phyloP scores from a whole-genome alignment of 192 early-diverging fungal genomes.

The Diversispora eburnea region DNA sequence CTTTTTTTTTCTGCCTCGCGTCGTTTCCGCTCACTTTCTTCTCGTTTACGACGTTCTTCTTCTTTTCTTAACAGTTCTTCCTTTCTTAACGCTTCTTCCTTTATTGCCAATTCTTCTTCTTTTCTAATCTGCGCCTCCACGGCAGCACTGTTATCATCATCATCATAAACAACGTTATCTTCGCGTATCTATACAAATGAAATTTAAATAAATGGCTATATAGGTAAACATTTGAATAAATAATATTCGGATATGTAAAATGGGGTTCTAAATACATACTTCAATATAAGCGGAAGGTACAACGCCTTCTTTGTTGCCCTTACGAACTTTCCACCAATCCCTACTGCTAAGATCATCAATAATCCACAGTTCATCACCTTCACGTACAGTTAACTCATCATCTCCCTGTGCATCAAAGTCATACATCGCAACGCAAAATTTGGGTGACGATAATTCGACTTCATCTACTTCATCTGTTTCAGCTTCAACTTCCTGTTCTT shows the following conservation, averaged over 20 bases:
- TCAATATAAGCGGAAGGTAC: slow-evolving; percentile 84
- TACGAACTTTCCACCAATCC: slow-evolving; percentile 83
- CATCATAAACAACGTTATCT: slow-evolving; percentile 30
- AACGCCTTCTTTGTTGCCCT: slow-evolving; percentile 67
- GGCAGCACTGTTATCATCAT: slow-evolving; percentile 32
- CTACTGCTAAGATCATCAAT: slow-evolving; percentile 74
- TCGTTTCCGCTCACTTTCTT: slow-evolving; percentile 32
- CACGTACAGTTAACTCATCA: slow-evolving; percentile 83
- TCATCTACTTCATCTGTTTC: slow-evolving; percentile 26
- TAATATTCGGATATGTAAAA: too few relatives aligned
- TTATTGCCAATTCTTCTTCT: slow-evolving; percentile 8
- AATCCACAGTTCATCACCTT: slow-evolving; percentile 80
- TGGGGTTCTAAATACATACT: slow-evolving; percentile 25
- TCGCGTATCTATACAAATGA: neutral
- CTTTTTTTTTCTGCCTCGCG: slow-evolving; percentile 30
- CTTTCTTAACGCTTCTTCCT: slow-evolving; percentile 16
- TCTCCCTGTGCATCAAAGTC: slow-evolving; percentile 78
- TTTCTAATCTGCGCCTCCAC: slow-evolving; percentile 13
- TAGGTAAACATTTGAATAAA: neutral
- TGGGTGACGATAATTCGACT: slow-evolving; percentile 24
- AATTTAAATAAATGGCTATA: slow-evolving; percentile 18
- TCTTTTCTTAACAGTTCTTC: slow-evolving; percentile 10
- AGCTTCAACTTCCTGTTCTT: slow-evolving; percentile 31
- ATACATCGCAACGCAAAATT: slow-evolving; percentile 60
- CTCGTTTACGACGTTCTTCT: slow-evolving; percentile 28